A percentile compares a stretch with the other conserved stretches of the same genome.
phyloP scores from a whole-genome alignment of 1,284 basidiomycete species.

The Rhizopogon parksii region DNA sequence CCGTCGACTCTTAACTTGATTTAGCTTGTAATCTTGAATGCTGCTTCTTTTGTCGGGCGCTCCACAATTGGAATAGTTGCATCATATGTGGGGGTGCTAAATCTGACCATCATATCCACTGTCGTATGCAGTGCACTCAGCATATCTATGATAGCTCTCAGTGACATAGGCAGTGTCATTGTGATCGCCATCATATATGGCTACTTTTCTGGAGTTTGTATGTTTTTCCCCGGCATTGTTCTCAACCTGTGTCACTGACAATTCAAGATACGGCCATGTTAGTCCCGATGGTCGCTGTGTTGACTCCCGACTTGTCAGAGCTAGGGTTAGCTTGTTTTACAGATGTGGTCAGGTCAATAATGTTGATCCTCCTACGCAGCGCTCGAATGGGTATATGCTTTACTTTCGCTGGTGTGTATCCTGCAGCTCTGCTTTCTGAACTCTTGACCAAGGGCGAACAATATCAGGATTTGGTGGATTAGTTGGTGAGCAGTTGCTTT shows the following conservation, averaged over 20 bases:
- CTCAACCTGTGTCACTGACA: neutral
- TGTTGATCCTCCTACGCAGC: constrained; percentile 9
- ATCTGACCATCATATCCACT: constrained; percentile 20
- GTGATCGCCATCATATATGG: constrained; percentile 28
- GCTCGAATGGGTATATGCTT: constrained; percentile 23
- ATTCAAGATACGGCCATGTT: constrained; percentile 11
- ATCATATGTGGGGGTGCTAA: constrained; percentile 19
- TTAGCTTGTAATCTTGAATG: constrained; percentile 8
- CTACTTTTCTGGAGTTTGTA: constrained; percentile 24
- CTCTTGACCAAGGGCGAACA: neutral
- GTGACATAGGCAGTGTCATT: constrained; percentile 17
- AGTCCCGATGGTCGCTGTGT: constrained; percentile 9
- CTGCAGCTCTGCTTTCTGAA: neutral
- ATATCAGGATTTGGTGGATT: constrained; percentile 21
- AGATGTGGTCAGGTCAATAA: no score
- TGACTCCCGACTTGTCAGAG: constrained; percentile 12
- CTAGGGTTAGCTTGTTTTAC: constrained; percentile 13
- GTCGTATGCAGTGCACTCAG: constrained; percentile 21
- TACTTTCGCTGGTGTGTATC: constrained; percentile 16
- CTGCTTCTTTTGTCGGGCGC: constrained; percentile 11
- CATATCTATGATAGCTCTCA: constrained; percentile 25
- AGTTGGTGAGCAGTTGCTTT: constrained; percentile 15
- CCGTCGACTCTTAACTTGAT: neutral
- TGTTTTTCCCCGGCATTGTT: constrained; percentile 1
- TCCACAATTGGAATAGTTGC: constrained; percentile 25